Evolutionary conservation across 1,139 yeast genomes (phyloP).

Genomic region (Geotrichum klebahnii): DNA sequence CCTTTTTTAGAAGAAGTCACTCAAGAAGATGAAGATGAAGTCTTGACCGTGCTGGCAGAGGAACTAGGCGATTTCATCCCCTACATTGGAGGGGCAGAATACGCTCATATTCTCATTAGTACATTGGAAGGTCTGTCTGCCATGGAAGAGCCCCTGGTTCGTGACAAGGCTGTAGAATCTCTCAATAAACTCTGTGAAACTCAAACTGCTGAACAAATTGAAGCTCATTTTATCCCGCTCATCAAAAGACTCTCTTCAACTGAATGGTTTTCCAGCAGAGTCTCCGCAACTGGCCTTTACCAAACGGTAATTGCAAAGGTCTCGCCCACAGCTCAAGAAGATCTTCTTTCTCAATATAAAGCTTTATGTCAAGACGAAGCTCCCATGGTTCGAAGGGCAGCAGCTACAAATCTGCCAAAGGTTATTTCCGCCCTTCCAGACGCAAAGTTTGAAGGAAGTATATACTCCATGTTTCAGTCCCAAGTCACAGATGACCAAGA

Average conservation of each 20-base stretch:
- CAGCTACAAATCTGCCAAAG: conserved; percentile 77
- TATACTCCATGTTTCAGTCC: conserved; percentile 75
- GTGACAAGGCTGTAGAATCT: conserved; percentile 91
- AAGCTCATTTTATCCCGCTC: conserved; percentile 65
- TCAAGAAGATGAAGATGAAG: conserved; percentile 98
- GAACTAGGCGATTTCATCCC: conserved; percentile 87
- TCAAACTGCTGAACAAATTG: conserved; percentile 63
- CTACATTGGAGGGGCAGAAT: conserved; percentile 76
- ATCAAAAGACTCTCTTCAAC: conserved; percentile 75
- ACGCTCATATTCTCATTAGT: conserved; percentile 72
- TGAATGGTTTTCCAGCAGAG: conserved; percentile 91
- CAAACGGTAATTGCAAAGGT: conserved; percentile 65
- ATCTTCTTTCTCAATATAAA: conserved; percentile 61
- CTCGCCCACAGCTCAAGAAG: conserved; percentile 40
- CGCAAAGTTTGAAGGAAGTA: conserved; percentile 35
- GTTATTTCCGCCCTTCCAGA: conserved; percentile 56
- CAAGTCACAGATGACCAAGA: conserved; percentile 87
- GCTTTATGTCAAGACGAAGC: conserved; percentile 83
- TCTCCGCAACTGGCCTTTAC: conserved; percentile 87
- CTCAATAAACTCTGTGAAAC: conserved; percentile 65
- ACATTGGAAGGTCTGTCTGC: conserved; percentile 86
- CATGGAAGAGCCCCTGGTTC: conserved; percentile 94
- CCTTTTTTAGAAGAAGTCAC: conserved; percentile 89
- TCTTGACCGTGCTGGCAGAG: conserved; percentile 86
- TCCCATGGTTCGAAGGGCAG: conserved; percentile 97